phyloP scores from a whole-genome alignment of 139 green algal species.

The Microglena sp. region DNA sequence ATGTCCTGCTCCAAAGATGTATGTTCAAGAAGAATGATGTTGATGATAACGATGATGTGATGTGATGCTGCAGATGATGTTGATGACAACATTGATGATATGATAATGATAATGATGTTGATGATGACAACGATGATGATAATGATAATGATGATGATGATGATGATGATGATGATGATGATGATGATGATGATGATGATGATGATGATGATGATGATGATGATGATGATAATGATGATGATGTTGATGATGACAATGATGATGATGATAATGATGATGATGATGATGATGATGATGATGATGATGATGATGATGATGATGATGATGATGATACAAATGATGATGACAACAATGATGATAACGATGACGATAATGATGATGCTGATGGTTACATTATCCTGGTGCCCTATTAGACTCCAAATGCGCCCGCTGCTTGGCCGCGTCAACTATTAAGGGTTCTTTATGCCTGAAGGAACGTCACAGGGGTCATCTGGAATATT shows the following conservation, averaged over 20 bases:
- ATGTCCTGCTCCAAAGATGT: too few species aligned
- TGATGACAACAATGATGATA: background rate
- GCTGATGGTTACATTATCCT: too few species aligned
- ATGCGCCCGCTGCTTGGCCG: too few species aligned
- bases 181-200: background rate
- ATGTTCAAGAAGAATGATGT: too few species aligned
- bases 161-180: background rate
- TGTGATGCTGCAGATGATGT: too few species aligned
- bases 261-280: background rate
- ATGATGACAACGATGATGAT: background rate
- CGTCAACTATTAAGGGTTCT: background rate
- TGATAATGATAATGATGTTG: background rate
- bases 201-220: background rate
- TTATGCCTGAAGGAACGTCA: background rate
- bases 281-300: background rate
- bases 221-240: background rate
- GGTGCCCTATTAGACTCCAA: too few species aligned
- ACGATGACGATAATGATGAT: background rate
- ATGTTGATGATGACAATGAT: background rate
- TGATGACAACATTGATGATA: too few species aligned
- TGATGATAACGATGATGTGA: background rate
- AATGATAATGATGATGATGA: background rate
- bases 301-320: background rate
- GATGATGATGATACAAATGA: too few species aligned
- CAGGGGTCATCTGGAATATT: background rate